These are phyloP conservation scores for Trichopus zeylanicus DNA, from an alignment of 116 monocot genomes.

Conservation along the genomic window DNA sequence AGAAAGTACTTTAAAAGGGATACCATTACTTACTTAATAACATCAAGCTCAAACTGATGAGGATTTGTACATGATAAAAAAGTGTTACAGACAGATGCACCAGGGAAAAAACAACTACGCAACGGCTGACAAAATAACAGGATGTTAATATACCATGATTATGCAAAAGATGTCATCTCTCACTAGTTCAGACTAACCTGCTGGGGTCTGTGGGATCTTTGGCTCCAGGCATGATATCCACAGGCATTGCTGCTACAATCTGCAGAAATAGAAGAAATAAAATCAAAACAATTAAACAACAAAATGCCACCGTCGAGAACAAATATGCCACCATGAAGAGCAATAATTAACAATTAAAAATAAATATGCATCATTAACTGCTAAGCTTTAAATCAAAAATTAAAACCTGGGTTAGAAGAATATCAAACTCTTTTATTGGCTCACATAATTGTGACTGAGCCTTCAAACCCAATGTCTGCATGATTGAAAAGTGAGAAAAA, in stretches of 20 bases:
- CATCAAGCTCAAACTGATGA: constrained; percentile 89
- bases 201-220: constrained; percentile 93
- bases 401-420: constrained; percentile 81
- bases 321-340: too few species aligned
- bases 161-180: not conserved
- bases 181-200: too few species aligned
- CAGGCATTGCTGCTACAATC: constrained; percentile 83
- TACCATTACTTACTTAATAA: constrained; percentile 34
- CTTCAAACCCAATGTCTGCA: constrained; percentile 57
- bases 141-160: not conserved
- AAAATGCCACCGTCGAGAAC: not conserved
- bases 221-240: constrained; percentile 93
- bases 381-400: not conserved
- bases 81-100: constrained; percentile 85
- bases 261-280: constrained; percentile 25
- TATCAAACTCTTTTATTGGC: constrained; percentile 95
- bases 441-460: constrained; percentile 74
- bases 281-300: not conserved
- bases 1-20: not conserved
- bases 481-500: not conserved
- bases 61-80: constrained; percentile 91
- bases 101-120: constrained; percentile 84
- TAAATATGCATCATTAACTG: not conserved
- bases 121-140: constrained; percentile 51
- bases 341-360: not conserved